A percentile compares a stretch with the other conserved stretches of the same genome.
Evolutionary conservation across 768 basidiomycete genomes (phyloP).

Genomic region (Postia placenta): DNA sequence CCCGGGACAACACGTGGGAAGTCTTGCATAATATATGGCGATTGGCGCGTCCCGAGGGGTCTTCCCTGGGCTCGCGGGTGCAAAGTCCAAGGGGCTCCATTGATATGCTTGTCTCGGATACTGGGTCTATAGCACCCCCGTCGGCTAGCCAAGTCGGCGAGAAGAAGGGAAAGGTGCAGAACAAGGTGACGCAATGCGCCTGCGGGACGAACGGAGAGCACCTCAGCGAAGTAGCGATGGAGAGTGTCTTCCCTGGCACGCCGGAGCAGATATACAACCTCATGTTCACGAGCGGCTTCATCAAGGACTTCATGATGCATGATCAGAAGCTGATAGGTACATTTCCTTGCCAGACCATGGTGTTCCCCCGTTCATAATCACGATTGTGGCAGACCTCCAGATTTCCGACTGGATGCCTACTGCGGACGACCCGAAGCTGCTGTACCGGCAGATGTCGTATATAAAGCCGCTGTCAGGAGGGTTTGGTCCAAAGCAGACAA

Average conservation of each 20-base stretch:
- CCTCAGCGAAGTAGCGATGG: constrained; percentile 67
- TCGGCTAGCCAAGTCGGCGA: constrained; percentile 4
- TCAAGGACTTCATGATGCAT: constrained; percentile 89
- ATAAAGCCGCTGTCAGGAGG: constrained; percentile 87
- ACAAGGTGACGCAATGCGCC: constrained; percentile 63
- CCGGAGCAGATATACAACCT: constrained; percentile 95
- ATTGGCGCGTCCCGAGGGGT: constrained; percentile 70
- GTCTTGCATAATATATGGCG: constrained; percentile 96
- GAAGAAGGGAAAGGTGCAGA: constrained; percentile 18
- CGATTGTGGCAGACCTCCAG: constrained; percentile 66
- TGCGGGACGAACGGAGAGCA: constrained; percentile 72
- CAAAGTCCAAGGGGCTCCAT: constrained; percentile 20
- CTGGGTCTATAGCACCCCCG: constrained; percentile 6
- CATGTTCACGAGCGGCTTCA: constrained; percentile 93
- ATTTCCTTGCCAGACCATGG: constrained; percentile 4
- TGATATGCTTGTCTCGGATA: constrained; percentile 11
- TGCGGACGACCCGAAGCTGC: constrained; percentile 53
- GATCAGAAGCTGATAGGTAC: constrained; percentile 87
- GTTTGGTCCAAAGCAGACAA: constrained; percentile 91
- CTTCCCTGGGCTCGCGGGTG: constrained; percentile 15
- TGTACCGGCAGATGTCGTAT: constrained; percentile 89
- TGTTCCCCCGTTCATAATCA: not conserved
- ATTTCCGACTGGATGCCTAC: constrained; percentile 91
- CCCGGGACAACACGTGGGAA: constrained; percentile 93
- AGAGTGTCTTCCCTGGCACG: constrained; percentile 76